Percentiles rank a stretch among this genome's conserved stretches.
phyloP scores from a whole-genome alignment of 768 basidiomycete genomes.

The Hericium alpestre region DNA sequence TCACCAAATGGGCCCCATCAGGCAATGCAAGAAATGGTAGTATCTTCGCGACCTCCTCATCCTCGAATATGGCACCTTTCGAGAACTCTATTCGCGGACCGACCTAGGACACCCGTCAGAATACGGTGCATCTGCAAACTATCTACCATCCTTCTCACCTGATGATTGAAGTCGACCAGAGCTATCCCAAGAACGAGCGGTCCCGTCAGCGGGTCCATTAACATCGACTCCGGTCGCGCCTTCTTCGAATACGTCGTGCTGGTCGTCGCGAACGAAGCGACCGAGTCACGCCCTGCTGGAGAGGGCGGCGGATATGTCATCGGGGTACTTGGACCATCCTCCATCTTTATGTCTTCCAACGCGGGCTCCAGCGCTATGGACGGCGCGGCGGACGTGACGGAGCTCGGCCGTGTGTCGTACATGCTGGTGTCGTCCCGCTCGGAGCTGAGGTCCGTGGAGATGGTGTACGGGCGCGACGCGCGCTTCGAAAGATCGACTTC shows the following conservation, averaged over 20 bases:
- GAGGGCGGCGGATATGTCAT: conserved; percentile 44
- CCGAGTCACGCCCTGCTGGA: conserved; percentile 38
- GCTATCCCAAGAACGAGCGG: conserved; percentile 78
- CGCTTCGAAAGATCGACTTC: conserved; percentile 21
- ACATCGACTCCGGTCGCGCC: conserved; percentile 67
- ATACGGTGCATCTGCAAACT: conserved; percentile 5
- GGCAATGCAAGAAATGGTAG: conserved; percentile 94
- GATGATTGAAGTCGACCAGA: conserved; percentile 90
- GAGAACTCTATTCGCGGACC: conserved; percentile 88
- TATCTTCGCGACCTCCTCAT: conserved; percentile 76
- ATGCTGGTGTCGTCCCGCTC: conserved; percentile 7
- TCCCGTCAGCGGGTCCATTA: conserved; percentile 48
- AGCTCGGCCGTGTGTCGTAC: conserved; percentile 3
- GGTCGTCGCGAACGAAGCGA: conserved; percentile 47
- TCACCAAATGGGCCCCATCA: conserved; percentile 89
- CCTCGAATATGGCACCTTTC: conserved; percentile 66
- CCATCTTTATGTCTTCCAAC: conserved; percentile 2
- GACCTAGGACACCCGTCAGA: conserved; percentile 36
- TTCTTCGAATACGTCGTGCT: conserved; percentile 50
- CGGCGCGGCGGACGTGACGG: conserved; percentile 5
- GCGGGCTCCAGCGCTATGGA: not conserved
- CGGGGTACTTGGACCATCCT: conserved; percentile 1
- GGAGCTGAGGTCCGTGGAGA: conserved; percentile 8
- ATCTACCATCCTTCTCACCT: conserved; percentile 38
- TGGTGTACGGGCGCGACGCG: conserved; percentile 34